Evolutionary conservation across 345 rosid species (phyloP), one percentile per base, ranked within the genome.

Genomic region (Brassica rapa): DNA sequence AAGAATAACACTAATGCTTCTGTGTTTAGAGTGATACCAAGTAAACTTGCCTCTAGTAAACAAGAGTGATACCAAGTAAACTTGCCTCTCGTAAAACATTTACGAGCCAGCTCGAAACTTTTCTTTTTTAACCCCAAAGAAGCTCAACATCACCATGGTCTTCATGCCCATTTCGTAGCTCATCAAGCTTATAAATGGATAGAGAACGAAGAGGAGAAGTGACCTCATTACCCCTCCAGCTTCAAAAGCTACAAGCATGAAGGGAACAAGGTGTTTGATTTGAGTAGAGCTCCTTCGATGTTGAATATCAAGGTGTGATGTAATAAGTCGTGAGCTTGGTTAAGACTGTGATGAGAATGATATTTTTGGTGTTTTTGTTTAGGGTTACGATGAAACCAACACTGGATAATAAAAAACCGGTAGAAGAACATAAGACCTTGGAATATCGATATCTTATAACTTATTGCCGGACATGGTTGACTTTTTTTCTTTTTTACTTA

Each of bases 171-270:
- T 51, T 14, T 83, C 84, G 24, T 75, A 71, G 23, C 88, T 82
- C 63, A 84, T 70, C 35, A 86, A 23, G 14, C 70, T 72, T 62
- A 87, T 68, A 1, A 87, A 56, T 30, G 91, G 97, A 81, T 86
- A 86, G 5, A 88, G 32, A 59, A 87, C 72, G 9, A 91, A 78
- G 63, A 91, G 78, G 5, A 82, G 1, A 27, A 87, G 70, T 19
- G 91, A 87, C 65, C 93, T 84, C 8, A 86, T 14, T 0, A 81
- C 68, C 60, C 89, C 87, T 30, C 90, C 90, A 0, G 85, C 89
- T 84, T 91, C 92, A 29, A 88, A 89, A 21, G 92, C 88, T 11
- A 91, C 93, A 14, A 86, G 80, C 88, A 89, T 86, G 89, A 89
- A 87, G 83, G 88, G 30, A 91, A 91, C 12, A 69, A 29, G 3